Percentiles rank a stretch among this genome's conserved stretches.
Evolutionary conservation across 805 yeast species (phyloP).

Genomic region (Wickerhamomyces kurtzmanii): DNA sequence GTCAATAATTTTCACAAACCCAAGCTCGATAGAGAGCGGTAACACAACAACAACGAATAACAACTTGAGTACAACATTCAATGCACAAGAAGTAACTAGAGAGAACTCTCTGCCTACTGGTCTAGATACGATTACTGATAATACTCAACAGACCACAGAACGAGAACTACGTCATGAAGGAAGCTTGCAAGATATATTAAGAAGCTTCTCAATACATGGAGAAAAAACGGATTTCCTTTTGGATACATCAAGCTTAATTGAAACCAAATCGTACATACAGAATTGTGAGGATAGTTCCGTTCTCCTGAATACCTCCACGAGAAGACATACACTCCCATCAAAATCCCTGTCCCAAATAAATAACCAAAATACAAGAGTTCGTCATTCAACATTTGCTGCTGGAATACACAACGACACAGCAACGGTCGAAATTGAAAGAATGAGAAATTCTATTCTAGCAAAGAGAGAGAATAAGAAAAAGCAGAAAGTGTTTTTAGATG

Average conservation of each 20-base stretch:
- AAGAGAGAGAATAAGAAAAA: slow-evolving; percentile 33
- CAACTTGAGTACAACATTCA: background rate
- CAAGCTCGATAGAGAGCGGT: slow-evolving; percentile 14
- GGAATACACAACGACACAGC: slow-evolving; percentile 25
- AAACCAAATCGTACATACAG: slow-evolving; percentile 24
- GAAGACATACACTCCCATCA: slow-evolving; percentile 12
- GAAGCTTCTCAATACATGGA: too few relatives aligned
- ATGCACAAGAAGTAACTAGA: slow-evolving; percentile 1
- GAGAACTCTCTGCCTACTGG: too few relatives aligned
- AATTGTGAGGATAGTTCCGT: slow-evolving; percentile 21
- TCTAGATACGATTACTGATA: too few relatives aligned
- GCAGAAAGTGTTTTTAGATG: slow-evolving; percentile 31
- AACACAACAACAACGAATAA: slow-evolving; percentile 2
- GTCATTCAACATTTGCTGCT: slow-evolving; percentile 11
- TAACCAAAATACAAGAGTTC: slow-evolving; percentile 8
- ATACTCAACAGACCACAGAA: too few relatives aligned
- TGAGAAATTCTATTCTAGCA: slow-evolving; percentile 36
- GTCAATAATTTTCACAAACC: slow-evolving; percentile 16
- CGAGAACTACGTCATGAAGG: background rate
- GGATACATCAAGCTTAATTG: slow-evolving; percentile 7
- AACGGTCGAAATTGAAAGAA: slow-evolving; percentile 34
- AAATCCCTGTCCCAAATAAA: slow-evolving; percentile 8
- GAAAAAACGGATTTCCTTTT: too few relatives aligned
- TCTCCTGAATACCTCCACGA: slow-evolving; percentile 20
- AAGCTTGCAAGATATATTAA: background rate